Percentiles rank a stretch among this genome's conserved stretches.
Conservation (phyloP, 2,329 filamentous ascomycete genomes). For the Penicillium sp. region DNA sequence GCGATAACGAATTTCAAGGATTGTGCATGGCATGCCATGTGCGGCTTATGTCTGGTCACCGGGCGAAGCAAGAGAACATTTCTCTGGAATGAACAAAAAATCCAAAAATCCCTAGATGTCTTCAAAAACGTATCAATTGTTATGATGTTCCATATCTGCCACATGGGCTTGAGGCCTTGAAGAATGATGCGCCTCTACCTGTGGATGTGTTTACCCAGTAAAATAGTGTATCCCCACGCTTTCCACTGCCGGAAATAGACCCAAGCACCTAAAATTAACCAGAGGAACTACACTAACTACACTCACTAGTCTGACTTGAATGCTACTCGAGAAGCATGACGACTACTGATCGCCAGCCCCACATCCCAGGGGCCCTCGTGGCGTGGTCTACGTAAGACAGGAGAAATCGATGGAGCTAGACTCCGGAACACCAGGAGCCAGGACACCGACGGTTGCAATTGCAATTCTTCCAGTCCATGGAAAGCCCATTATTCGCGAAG, state of each 20-base stretch:
- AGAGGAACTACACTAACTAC: not conserved
- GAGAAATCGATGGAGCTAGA: not conserved
- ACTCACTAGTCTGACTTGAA: not conserved
- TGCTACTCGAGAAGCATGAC: not conserved
- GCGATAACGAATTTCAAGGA: slow-evolving; percentile 32
- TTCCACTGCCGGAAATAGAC: not conserved
- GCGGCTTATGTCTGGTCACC: slow-evolving; percentile 29
- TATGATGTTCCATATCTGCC: not conserved
- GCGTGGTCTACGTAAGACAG: slow-evolving; percentile 1
- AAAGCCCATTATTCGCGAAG: not conserved
- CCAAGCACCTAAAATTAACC: not conserved
- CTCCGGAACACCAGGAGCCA: not conserved
- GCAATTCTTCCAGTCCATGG: not conserved
- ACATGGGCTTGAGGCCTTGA: not conserved
- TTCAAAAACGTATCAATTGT: not conserved
- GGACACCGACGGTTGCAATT: slow-evolving; percentile 2
- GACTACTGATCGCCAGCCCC: slow-evolving; percentile 9
- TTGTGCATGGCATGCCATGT: slow-evolving; percentile 28
- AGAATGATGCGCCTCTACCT: not conserved
- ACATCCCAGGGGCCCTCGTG: slow-evolving; percentile 2
- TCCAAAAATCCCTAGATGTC: slow-evolving; percentile 31
- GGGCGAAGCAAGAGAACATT: slow-evolving; percentile 53
- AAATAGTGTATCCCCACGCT: not conserved
- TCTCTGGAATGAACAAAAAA: slow-evolving; percentile 42
- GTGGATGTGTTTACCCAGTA: not conserved